Conservation (phyloP, 495 filamentous ascomycete genomes). For the Penicillium maclennaniae region DNA sequence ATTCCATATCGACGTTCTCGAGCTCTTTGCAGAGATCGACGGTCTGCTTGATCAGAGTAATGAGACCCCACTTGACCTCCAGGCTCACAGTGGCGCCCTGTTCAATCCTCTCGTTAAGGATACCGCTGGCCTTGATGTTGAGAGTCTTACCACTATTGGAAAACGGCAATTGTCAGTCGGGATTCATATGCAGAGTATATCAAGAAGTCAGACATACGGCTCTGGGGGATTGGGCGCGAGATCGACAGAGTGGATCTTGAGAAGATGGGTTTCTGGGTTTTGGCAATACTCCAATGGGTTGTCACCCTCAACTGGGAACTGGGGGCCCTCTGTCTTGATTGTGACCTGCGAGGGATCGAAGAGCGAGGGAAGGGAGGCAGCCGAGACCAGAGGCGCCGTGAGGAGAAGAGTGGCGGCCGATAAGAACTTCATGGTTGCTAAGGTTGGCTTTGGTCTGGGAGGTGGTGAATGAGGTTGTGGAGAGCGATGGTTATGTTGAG, state of each 20-base stretch:
- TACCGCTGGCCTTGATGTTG: slow-evolving; percentile 72
- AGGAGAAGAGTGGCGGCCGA: slow-evolving; percentile 31
- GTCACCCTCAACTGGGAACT: slow-evolving; percentile 33
- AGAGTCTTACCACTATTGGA: slow-evolving; percentile 68
- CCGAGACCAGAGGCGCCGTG: slow-evolving; percentile 33
- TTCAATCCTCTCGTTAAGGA: slow-evolving; percentile 61
- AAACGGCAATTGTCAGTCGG: slow-evolving; percentile 9
- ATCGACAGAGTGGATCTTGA: slow-evolving; percentile 75
- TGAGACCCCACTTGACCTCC: slow-evolving; percentile 86
- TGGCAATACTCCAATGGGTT: slow-evolving; percentile 62
- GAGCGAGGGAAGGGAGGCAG: slow-evolving; percentile 22
- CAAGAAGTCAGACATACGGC: slow-evolving; percentile 58
- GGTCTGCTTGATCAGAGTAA: slow-evolving; percentile 74
- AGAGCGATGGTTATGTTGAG: background rate
- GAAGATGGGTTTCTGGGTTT: slow-evolving; percentile 54
- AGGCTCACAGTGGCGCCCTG: slow-evolving; percentile 75
- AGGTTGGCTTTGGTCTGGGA: background rate
- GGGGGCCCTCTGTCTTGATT: slow-evolving; percentile 12
- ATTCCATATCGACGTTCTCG: slow-evolving; percentile 79
- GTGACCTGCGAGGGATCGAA: slow-evolving; percentile 33
- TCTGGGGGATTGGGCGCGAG: slow-evolving; percentile 80
- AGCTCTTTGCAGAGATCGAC: slow-evolving; percentile 87
- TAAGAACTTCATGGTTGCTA: slow-evolving; percentile 47
- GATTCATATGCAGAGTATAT: background rate
- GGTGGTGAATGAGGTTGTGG: background rate